Conservation (phyloP, 441 rosid species). For the Daphne laureola region DNA sequence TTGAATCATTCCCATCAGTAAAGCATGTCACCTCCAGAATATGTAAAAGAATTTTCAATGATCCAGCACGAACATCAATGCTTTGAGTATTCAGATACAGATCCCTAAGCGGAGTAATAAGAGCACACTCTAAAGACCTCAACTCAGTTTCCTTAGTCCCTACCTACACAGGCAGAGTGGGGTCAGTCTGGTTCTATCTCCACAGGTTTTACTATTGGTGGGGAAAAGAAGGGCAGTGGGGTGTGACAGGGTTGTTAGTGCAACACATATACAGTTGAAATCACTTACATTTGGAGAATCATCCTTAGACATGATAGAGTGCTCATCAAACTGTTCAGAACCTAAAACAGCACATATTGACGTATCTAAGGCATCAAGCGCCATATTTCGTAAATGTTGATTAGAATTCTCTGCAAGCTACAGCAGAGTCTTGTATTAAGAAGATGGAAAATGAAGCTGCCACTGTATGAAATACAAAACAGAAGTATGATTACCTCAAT, state of each 20-base stretch:
- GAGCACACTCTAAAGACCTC: constrained; percentile 78
- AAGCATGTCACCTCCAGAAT: constrained; percentile 69
- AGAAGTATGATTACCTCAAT: constrained; percentile 54
- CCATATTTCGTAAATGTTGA: constrained; percentile 77
- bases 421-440: constrained; percentile 33
- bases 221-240: too few species aligned
- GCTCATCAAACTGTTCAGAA: constrained; percentile 70
- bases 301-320: constrained; percentile 30
- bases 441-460: constrained; percentile 18
- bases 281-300: constrained; percentile 49
- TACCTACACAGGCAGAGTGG: constrained; percentile 34
- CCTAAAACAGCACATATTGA: constrained; percentile 94
- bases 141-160: constrained; percentile 39
- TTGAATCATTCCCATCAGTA: constrained; percentile 17
- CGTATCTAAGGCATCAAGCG: constrained; percentile 89
- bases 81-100: constrained; percentile 78
- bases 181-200: constrained; percentile 14
- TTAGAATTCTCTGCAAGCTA: constrained; percentile 93
- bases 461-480: constrained; percentile 18
- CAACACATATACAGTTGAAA: constrained; percentile 16
- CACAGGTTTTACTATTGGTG: constrained; percentile 6
- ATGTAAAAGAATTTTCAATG: constrained; percentile 96
- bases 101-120: constrained; percentile 76
- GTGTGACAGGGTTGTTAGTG: neutral
- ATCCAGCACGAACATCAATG: constrained; percentile 79